Conservation (phyloP, 1,284 basidiomycete genomes). For the Sporisorium exsertum region DNA sequence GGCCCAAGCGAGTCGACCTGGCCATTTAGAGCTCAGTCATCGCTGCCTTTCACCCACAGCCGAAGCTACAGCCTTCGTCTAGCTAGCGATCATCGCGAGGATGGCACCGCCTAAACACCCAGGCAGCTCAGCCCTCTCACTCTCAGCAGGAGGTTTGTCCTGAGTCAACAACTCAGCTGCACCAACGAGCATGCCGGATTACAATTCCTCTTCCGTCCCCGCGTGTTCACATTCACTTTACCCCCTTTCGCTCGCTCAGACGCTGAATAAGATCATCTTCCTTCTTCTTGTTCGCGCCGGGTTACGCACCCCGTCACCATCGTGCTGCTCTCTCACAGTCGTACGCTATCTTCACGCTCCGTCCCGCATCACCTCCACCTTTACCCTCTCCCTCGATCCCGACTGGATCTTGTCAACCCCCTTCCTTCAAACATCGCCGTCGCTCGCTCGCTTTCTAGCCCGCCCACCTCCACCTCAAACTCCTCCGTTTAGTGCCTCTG, state of each 20-base stretch:
- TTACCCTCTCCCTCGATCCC: constrained; percentile 10
- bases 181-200: not conserved
- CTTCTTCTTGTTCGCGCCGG: constrained; percentile 6
- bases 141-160: not conserved
- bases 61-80: not conserved
- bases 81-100: not conserved
- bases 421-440: constrained; percentile 6
- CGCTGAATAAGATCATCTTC: constrained; percentile 24
- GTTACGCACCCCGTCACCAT: not conserved
- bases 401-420: constrained; percentile 11
- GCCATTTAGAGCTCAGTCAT: too few relatives aligned
- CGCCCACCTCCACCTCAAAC: constrained; percentile 20
- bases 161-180: not conserved
- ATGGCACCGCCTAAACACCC: not conserved
- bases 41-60: not conserved
- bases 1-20: too few relatives aligned
- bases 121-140: not conserved
- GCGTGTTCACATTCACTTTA: not conserved
- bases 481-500: constrained; percentile 19
- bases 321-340: constrained; percentile 19
- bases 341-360: constrained; percentile 38
- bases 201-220: not conserved
- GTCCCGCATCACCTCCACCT: constrained; percentile 8
- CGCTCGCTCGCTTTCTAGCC: constrained; percentile 2
- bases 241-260: constrained; percentile 18